phyloP scores from a whole-genome alignment of 176 grass and related monocot species.

The Rhipidocladum racemiflorum region DNA sequence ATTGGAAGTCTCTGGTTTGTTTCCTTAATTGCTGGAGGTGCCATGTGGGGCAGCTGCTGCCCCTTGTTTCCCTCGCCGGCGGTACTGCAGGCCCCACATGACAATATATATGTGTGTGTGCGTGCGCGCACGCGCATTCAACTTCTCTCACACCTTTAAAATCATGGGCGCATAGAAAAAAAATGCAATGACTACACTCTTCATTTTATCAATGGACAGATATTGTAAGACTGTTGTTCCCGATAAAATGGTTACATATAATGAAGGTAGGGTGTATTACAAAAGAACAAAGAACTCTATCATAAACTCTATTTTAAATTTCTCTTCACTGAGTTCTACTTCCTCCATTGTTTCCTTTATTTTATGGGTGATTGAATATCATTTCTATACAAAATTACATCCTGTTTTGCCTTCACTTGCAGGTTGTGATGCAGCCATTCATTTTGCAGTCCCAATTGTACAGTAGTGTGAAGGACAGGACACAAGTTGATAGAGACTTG shows the following conservation, averaged over 20 bases:
- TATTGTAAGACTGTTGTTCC: background rate
- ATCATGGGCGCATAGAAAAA: background rate
- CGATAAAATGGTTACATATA: background rate
- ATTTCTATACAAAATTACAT: slow-evolving; percentile 7
- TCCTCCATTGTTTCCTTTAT: background rate
- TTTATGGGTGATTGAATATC: background rate
- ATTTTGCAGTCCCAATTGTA: slow-evolving; percentile 79
- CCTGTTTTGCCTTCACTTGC: slow-evolving; percentile 14
- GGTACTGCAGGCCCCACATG: too few relatives aligned
- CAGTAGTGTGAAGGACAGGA: slow-evolving; percentile 84
- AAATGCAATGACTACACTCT: background rate
- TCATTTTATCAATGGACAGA: background rate
- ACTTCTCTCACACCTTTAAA: background rate
- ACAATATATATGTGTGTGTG: too few relatives aligned
- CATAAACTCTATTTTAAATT: background rate
- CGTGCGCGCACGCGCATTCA: too few relatives aligned
- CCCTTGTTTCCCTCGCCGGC: too few relatives aligned
- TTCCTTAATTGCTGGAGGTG: too few relatives aligned
- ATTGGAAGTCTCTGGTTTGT: too few relatives aligned
- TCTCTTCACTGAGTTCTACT: background rate
- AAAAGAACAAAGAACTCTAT: background rate
- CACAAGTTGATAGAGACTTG: slow-evolving; percentile 88
- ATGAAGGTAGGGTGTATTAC: background rate
- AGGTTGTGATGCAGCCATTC: slow-evolving; percentile 60
- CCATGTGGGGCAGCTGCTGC: too few relatives aligned